Evolutionary conservation across 2,329 filamentous ascomycete genomes (phyloP).

Genomic region (Aspergillus puulaauensis): DNA sequence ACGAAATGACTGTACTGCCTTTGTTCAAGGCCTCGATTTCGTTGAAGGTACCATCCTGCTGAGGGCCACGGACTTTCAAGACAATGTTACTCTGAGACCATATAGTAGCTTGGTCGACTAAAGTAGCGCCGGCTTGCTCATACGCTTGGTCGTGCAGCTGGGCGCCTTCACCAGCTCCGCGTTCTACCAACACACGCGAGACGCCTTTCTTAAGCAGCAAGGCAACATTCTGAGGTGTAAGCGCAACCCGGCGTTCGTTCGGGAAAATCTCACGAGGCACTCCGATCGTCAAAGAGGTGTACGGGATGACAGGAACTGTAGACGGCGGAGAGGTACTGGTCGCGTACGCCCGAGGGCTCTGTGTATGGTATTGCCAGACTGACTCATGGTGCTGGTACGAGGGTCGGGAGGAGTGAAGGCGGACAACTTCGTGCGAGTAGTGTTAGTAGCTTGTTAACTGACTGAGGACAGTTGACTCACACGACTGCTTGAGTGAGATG

Average conservation of each 20-base stretch:
- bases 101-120: slow-evolving; percentile 68
- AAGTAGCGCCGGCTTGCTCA: slow-evolving; percentile 71
- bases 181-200: slow-evolving; percentile 72
- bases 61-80: slow-evolving; percentile 79
- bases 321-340: slow-evolving; percentile 23
- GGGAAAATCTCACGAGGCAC: slow-evolving; percentile 76
- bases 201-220: slow-evolving; percentile 85
- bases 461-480: slow-evolving; percentile 20
- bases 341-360: slow-evolving; percentile 23
- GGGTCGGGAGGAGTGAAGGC: slow-evolving; percentile 13
- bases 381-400: slow-evolving; percentile 9
- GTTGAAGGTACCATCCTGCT: slow-evolving; percentile 54
- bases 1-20: slow-evolving; percentile 74
- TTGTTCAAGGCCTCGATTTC: slow-evolving; percentile 69
- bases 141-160: slow-evolving; percentile 78
- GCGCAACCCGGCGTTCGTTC: slow-evolving; percentile 77
- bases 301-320: slow-evolving; percentile 51
- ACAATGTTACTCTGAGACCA: slow-evolving; percentile 77
- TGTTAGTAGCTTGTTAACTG: slow-evolving; percentile 3
- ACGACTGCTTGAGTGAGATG: slow-evolving; percentile 16
- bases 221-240: slow-evolving; percentile 80
- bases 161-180: slow-evolving; percentile 73
- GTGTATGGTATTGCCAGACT: slow-evolving; percentile 5
- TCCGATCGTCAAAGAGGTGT: slow-evolving; percentile 71
- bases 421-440: slow-evolving; percentile 15